Evolutionary conservation across 1,139 yeast genomes (phyloP).

Genomic region (Blastobotrys arbuscula): DNA sequence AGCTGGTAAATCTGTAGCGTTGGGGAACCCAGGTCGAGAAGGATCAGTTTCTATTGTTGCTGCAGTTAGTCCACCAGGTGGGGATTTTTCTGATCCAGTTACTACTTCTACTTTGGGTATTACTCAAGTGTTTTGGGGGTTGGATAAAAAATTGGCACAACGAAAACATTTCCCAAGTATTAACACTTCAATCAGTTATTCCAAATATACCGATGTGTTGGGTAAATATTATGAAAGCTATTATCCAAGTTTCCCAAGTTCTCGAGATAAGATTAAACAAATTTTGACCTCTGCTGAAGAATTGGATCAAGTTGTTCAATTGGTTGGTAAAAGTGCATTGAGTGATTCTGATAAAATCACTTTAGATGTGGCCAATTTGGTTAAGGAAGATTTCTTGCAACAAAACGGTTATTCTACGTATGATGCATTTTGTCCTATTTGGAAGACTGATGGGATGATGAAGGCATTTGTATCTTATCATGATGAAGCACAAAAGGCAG

Average conservation of each 20-base stretch:
- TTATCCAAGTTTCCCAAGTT: constrained; percentile 84
- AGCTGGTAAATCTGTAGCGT: constrained; percentile 94
- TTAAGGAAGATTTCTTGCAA: constrained; percentile 97
- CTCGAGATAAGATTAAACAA: constrained; percentile 90
- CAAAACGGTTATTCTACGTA: constrained; percentile 98
- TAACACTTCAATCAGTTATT: constrained; percentile 91
- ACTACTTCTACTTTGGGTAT: constrained; percentile 97
- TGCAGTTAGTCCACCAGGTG: constrained; percentile 99
- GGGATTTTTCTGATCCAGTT: constrained; percentile 99
- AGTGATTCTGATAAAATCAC: constrained; percentile 96
- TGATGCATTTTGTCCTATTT: constrained; percentile 98
- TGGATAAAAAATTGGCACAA: constrained; percentile 97
- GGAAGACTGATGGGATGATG: constrained; percentile 99
- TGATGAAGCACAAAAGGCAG: constrained; percentile 97
- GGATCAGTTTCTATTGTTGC: constrained; percentile 99
- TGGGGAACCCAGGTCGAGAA: constrained; percentile 92
- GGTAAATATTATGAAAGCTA: constrained; percentile 77
- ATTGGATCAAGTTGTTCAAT: constrained; percentile 96
- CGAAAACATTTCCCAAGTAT: constrained; percentile 99
- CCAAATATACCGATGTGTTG: constrained; percentile 87
- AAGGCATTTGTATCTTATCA: constrained; percentile 83
- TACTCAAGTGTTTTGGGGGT: constrained; percentile 99
- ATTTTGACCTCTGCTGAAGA: constrained; percentile 95
- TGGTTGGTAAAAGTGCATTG: constrained; percentile 96
- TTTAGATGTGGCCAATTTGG: constrained; percentile 81